Conservation (phyloP, 2,329 filamentous ascomycete species). For the Pseudocercospora musae region DNA sequence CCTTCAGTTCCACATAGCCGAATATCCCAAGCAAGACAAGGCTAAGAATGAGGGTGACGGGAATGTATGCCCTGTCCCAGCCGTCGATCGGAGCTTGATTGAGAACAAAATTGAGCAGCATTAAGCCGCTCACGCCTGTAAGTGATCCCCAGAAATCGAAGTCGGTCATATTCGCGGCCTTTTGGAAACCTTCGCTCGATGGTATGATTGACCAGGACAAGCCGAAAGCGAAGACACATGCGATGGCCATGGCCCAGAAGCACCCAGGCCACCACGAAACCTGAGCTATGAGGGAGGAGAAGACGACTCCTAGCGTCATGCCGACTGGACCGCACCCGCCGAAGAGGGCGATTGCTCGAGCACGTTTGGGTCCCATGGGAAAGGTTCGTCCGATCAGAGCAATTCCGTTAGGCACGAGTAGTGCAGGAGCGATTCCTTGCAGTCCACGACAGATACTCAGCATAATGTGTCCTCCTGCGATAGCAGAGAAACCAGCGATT, state of each 20-base stretch:
- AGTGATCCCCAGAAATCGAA: constrained; percentile 29
- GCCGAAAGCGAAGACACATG: constrained; percentile 16
- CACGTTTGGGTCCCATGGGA: constrained; percentile 33
- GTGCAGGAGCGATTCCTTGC: constrained; percentile 40
- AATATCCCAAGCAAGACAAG: constrained; percentile 28
- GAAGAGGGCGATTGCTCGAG: constrained; percentile 37
- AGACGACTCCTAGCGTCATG: constrained; percentile 32
- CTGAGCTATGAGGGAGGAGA: constrained; percentile 33
- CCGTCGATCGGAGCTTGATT: constrained; percentile 31
- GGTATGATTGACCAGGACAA: constrained; percentile 28
- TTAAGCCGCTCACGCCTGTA: constrained; percentile 30
- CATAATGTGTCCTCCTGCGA: constrained; percentile 31
- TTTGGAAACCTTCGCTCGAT: constrained; percentile 6
- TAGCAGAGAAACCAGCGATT: constrained; percentile 38
- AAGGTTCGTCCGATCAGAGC: constrained; percentile 37
- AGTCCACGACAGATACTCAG: constrained; percentile 37
- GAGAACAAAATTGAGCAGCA: constrained; percentile 32
- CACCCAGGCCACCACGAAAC: constrained; percentile 34
- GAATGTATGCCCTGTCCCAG: constrained; percentile 28
- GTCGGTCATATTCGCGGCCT: background rate
- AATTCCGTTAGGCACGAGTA: constrained; percentile 38
- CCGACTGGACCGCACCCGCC: constrained; percentile 35
- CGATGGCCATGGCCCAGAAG: constrained; percentile 28
- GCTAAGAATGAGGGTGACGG: constrained; percentile 25
- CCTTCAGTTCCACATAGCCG: constrained; percentile 24